Percentiles rank a stretch among this genome's conserved stretches.
Evolutionary conservation across 2,329 filamentous ascomycete species (phyloP).

Genomic region (Colletotrichum sp.): DNA sequence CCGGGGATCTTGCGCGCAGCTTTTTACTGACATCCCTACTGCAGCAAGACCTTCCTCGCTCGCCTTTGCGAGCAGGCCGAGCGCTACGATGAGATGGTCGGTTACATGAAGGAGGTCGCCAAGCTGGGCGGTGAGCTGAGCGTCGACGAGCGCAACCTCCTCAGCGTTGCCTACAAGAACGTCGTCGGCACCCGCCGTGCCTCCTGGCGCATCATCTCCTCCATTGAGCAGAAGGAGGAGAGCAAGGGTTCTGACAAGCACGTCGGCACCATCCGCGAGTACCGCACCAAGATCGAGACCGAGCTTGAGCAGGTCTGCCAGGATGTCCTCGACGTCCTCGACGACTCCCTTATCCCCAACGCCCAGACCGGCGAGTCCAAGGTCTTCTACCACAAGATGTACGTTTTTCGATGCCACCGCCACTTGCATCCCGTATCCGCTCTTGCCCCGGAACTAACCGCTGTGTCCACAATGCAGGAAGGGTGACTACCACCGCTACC

Average conservation of each 20-base stretch:
- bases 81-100: conserved; percentile 99
- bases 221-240: conserved; percentile 99
- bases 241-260: conserved; percentile 98
- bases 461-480: conserved; percentile 65
- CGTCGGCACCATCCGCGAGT: conserved; percentile 91
- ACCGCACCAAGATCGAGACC: conserved; percentile 97
- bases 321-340: conserved; percentile 94
- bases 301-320: conserved; percentile 98
- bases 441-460: conserved; percentile 2
- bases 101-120: conserved; percentile 99
- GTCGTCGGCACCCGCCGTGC: conserved; percentile 97
- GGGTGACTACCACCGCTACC: conserved; percentile 96
- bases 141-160: conserved; percentile 98
- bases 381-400: conserved; percentile 99
- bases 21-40: conserved; percentile 12
- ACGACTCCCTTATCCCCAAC: conserved; percentile 92
- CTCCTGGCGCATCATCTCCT: conserved; percentile 99
- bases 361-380: conserved; percentile 97
- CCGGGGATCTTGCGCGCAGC: conserved; percentile 5
- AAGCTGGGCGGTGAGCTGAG: conserved; percentile 82
- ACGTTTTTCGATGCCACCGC: conserved; percentile 45
- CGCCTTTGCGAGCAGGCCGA: conserved; percentile 99
- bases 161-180: conserved; percentile 99
- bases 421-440: neutral
- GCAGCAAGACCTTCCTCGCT: conserved; percentile 99